Conservation (phyloP, 2,329 filamentous ascomycete genomes). For the Dendryphion nanum region DNA sequence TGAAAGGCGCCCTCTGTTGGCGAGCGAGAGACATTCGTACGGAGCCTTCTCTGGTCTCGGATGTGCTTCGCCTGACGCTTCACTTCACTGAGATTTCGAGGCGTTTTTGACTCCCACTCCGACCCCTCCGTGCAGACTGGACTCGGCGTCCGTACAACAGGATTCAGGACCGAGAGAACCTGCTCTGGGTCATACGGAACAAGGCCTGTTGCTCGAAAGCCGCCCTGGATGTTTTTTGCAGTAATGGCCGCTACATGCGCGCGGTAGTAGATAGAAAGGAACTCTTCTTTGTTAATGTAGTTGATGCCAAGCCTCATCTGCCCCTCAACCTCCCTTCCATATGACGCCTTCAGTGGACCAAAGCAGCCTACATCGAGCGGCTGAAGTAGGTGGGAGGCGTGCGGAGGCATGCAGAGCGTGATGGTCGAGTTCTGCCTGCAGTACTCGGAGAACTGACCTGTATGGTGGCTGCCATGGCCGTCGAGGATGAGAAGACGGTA, state of each 20-base stretch:
- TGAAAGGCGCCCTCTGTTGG: too few species aligned
- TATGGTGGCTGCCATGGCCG: constrained; percentile 5
- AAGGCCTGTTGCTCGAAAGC: not conserved
- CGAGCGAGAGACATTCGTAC: too few species aligned
- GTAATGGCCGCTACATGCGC: not conserved
- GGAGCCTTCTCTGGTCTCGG: too few species aligned
- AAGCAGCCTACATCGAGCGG: constrained; percentile 14
- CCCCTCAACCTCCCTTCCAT: constrained; percentile 3
- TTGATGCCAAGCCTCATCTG: not conserved
- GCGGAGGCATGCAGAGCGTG: constrained; percentile 3
- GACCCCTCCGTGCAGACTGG: not conserved
- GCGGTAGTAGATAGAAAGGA: not conserved
- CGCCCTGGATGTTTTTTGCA: not conserved
- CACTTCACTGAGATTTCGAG: not conserved
- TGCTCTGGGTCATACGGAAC: not conserved
- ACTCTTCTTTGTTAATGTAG: not conserved
- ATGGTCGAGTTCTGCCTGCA: constrained; percentile 5
- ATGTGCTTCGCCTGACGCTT: not conserved
- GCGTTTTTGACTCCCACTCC: not conserved
- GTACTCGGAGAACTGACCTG: constrained; percentile 3
- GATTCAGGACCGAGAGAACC: not conserved
- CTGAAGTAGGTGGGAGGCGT: constrained; percentile 10
- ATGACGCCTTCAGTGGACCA: constrained; percentile 10
- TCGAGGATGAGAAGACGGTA: constrained; percentile 16
- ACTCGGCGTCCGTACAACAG: not conserved